Percentiles rank a stretch among this genome's conserved stretches.
Conservation (phyloP, 2,329 filamentous ascomycete genomes). For the Knufia petricola region DNA sequence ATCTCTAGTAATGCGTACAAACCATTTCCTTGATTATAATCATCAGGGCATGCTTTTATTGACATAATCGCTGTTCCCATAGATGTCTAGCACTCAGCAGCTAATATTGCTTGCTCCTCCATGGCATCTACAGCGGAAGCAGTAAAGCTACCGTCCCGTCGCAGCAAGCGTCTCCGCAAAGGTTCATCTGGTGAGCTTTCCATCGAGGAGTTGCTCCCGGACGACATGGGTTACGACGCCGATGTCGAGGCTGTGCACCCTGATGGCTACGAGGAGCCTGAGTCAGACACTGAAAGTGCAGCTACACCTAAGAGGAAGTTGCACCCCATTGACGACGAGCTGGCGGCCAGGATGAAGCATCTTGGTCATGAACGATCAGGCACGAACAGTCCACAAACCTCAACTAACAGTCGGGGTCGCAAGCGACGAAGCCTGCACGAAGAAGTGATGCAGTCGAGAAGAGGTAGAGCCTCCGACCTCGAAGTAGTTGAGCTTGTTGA, state of each 20-base stretch:
- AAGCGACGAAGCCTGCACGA: constrained; percentile 4
- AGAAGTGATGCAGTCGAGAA: background rate
- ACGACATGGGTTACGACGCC: constrained; percentile 27
- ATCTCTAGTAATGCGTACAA: no score
- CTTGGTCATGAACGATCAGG: constrained; percentile 11
- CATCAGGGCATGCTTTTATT: no score
- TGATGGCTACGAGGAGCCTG: constrained; percentile 27
- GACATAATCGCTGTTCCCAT: no score
- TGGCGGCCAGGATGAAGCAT: constrained; percentile 16
- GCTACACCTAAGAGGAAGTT: constrained; percentile 31
- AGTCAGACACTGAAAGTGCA: constrained; percentile 22
- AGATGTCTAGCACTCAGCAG: background rate
- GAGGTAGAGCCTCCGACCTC: constrained; percentile 1
- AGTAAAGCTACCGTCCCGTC: background rate
- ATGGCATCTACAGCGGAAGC: background rate
- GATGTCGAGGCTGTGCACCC: constrained; percentile 29
- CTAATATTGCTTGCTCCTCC: background rate
- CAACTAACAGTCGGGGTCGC: background rate
- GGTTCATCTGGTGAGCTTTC: constrained; percentile 20
- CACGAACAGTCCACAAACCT: constrained; percentile 5
- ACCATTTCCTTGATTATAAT: background rate
- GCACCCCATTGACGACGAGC: constrained; percentile 18
- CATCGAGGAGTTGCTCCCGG: constrained; percentile 23
- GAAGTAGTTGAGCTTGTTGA: constrained; percentile 11
- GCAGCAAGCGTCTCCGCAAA: constrained; percentile 19